Conservation (phyloP, 1,139 yeast genomes). For the Geotrichum phurueaensis region DNA sequence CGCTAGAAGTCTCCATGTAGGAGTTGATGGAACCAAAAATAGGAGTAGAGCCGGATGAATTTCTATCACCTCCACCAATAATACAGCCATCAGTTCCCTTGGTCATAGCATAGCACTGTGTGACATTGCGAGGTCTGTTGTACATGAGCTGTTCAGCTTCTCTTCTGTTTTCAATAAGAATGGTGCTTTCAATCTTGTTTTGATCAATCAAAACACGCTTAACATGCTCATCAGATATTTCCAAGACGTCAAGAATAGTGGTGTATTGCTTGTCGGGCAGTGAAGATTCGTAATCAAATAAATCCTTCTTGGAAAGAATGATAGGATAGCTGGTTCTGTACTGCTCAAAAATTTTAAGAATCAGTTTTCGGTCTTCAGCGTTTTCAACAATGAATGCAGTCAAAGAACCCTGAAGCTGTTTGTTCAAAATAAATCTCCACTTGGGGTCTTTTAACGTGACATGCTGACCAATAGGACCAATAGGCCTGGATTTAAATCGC, state of each 20-base stretch:
- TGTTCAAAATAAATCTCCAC: conserved; percentile 62
- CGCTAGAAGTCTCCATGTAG: conserved; percentile 22
- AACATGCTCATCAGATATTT: conserved; percentile 49
- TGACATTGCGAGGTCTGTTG: conserved; percentile 40
- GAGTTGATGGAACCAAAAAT: conserved; percentile 37
- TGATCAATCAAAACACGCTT: conserved; percentile 62
- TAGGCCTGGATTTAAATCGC: conserved; percentile 46
- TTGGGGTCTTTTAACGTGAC: conserved; percentile 53
- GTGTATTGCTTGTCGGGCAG: conserved; percentile 38
- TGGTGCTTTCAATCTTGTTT: conserved; percentile 51
- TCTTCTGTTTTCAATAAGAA: conserved; percentile 47
- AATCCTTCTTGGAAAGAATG: conserved; percentile 51
- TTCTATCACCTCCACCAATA: conserved; percentile 12
- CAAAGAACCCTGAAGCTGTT: conserved; percentile 44
- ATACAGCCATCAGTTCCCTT: conserved; percentile 42
- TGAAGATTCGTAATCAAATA: conserved; percentile 45
- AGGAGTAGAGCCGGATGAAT: conserved; percentile 51
- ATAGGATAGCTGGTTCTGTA: conserved; percentile 35
- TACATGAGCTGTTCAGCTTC: conserved; percentile 48
- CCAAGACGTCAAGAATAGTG: conserved; percentile 57
- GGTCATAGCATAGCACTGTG: conserved; percentile 43
- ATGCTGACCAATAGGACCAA: conserved; percentile 79
- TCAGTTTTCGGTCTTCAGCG: conserved; percentile 50
- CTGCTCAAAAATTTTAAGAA: conserved; percentile 43
- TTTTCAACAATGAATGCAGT: conserved; percentile 64